Evolutionary conservation across 2,329 filamentous ascomycete species (phyloP), one percentile per base, ranked within the genome.

Genomic region (Dichotomopilus funicola): DNA sequence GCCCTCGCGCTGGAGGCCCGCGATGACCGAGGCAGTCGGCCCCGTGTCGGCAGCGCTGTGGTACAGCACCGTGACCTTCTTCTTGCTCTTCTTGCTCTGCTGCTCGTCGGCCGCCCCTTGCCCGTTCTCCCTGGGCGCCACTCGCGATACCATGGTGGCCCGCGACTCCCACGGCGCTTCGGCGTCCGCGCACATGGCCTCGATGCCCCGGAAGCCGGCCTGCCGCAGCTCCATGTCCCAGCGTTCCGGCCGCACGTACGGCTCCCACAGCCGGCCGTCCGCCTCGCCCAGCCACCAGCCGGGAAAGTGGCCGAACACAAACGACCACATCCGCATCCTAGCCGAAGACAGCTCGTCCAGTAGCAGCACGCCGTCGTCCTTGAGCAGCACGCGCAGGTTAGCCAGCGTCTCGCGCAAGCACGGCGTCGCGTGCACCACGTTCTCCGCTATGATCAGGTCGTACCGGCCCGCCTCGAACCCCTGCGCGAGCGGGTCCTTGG

Each of bases 281-380:
- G 61, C 59, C 8, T 58, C 60, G 0, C 70, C 70, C 0, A 70
- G 58, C 71, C 71, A 73, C 71, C 72, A 73, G 3, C 65, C 67
- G 0, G 64, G 53, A 2, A 69, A 61, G 0, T 62, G 53, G 0
- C 70, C 70, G 13, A 62, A 55, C 10, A 59, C 51, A 40, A 54
- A 56, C 4, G 37, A 19, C 12, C 45, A 4, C 48, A 36, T 45
- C 41, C 7, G 46, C 13, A n/a, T 51, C 34, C 11, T 49, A 38
- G n/a, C 65, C 56, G 27, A 57, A n/a, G n/a, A n/a, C 57, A 57
- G 5, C 50, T 62, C 61, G 5, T 45, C 12, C 31, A 66, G 59
- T 5, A 67, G 51, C 11, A 79, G 63, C 42, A 68, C 67, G 0
- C 76, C 76, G 3, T 69, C 72, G 0, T 74, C 69, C 13, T 66